Conservation (phyloP, 352 stramenopile species). For the Globisporangium paddicum region DNA sequence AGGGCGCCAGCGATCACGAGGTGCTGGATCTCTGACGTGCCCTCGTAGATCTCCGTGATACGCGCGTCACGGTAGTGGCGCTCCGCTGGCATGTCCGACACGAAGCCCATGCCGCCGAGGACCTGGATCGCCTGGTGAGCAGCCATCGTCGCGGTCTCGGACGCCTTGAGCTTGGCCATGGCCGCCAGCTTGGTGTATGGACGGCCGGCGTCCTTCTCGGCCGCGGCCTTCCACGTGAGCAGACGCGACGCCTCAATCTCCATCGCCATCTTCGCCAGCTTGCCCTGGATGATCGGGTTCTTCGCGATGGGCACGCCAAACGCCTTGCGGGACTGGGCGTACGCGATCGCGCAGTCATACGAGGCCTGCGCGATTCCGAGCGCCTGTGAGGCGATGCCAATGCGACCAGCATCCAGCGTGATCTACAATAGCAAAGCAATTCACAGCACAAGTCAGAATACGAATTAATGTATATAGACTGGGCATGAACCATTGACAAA, state of each 20-base stretch:
- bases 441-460: background rate
- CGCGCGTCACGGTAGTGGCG: constrained; percentile 96
- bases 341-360: constrained; percentile 95
- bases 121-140: constrained; percentile 97
- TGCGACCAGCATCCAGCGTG: constrained; percentile 93
- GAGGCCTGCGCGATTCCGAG: constrained; percentile 95
- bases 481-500: background rate
- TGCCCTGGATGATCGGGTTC: constrained; percentile 87
- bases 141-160: constrained; percentile 94
- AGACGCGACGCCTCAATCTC: constrained; percentile 91
- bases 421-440: constrained; percentile 30
- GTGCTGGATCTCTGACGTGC: constrained; percentile 97
- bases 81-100: constrained; percentile 96
- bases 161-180: constrained; percentile 96
- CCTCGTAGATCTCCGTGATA: constrained; percentile 98
- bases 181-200: constrained; percentile 93
- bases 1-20: constrained; percentile 94
- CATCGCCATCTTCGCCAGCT: constrained; percentile 92
- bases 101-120: constrained; percentile 93
- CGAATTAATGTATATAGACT: background rate
- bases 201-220: constrained; percentile 88
- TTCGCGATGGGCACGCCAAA: constrained; percentile 93
- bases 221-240: constrained; percentile 93
- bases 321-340: constrained; percentile 92
- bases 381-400: constrained; percentile 94